Evolutionary conservation across 2,329 filamentous ascomycete species (phyloP).

Genomic region (Aureobasidium mangrovei): DNA sequence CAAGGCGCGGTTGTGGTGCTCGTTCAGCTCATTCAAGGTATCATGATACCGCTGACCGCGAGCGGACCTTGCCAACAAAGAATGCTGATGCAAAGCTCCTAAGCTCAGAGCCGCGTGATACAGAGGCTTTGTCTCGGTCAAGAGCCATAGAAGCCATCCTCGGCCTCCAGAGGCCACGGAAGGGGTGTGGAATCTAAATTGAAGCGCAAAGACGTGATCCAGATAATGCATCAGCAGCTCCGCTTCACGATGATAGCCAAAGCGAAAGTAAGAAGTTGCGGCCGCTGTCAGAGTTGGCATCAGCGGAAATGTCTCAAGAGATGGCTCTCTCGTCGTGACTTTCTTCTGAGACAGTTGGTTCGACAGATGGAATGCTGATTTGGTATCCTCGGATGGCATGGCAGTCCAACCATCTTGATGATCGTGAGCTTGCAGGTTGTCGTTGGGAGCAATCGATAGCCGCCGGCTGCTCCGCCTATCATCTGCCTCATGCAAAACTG

Average conservation of each 20-base stretch:
- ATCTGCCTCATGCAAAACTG: not conserved
- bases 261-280: not conserved
- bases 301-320: not conserved
- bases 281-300: not conserved
- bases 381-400: not conserved
- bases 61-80: not conserved
- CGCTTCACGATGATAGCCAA: not conserved
- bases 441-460: not conserved
- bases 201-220: conserved; percentile 12
- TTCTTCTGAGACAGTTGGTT: not conserved
- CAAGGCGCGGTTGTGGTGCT: conserved; percentile 11
- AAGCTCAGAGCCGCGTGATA: conserved; percentile 10
- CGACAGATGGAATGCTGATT: not conserved
- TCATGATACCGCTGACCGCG: conserved; percentile 2
- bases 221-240: conserved; percentile 15
- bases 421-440: not conserved
- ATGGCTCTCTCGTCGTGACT: not conserved
- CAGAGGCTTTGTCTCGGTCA: conserved; percentile 10
- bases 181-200: conserved; percentile 8
- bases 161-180: not conserved
- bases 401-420: not conserved
- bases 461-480: too few relatives aligned
- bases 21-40: conserved; percentile 6
- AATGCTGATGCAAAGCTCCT: conserved; percentile 12
- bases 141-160: conserved; percentile 11